Evolutionary conservation across 192 early-diverging fungal species (phyloP).

Genomic region (Entomortierella parvispora): DNA sequence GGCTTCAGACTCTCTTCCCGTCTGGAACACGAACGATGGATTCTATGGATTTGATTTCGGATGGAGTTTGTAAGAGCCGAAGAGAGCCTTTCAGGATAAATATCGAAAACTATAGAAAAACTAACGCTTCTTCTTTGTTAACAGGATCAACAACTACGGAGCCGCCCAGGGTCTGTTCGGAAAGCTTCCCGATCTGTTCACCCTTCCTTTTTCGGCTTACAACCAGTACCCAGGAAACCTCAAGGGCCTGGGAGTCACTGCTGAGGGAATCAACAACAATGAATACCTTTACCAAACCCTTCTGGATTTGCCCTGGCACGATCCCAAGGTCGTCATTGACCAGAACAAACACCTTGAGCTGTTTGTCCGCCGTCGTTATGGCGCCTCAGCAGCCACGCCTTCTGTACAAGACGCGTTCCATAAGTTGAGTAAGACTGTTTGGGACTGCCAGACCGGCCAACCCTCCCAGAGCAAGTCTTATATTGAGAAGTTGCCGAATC

Average conservation of each 20-base stretch:
- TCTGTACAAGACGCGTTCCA: slow-evolving; percentile 21
- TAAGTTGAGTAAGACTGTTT: slow-evolving; percentile 31
- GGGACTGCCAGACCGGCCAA: slow-evolving; percentile 9
- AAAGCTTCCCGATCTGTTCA: slow-evolving; percentile 7
- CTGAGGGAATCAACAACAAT: slow-evolving; percentile 48
- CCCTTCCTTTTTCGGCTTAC: slow-evolving; percentile 9
- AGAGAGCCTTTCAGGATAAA: background rate
- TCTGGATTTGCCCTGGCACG: slow-evolving; percentile 23
- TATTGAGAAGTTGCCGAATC: slow-evolving; percentile 32
- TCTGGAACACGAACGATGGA: slow-evolving; percentile 21
- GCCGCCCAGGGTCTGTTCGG: slow-evolving; percentile 40
- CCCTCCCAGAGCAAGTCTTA: slow-evolving; percentile 29
- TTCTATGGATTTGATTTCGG: slow-evolving; percentile 40
- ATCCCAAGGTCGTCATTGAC: slow-evolving; percentile 23
- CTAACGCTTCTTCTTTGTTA: background rate
- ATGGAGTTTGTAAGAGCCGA: slow-evolving; percentile 28
- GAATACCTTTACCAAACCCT: slow-evolving; percentile 29
- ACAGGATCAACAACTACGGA: slow-evolving; percentile 42
- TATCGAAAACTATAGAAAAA: background rate
- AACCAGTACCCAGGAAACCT: slow-evolving; percentile 16
- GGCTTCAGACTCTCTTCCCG: slow-evolving; percentile 16
- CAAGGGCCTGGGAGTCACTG: slow-evolving; percentile 31
- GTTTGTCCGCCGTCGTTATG: slow-evolving; percentile 38
- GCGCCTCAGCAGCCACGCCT: slow-evolving; percentile 9
- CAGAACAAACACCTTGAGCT: slow-evolving; percentile 7